Evolutionary conservation across 257 asterid genomes (phyloP).

Genomic region (Nicotiana obtusifolia): DNA sequence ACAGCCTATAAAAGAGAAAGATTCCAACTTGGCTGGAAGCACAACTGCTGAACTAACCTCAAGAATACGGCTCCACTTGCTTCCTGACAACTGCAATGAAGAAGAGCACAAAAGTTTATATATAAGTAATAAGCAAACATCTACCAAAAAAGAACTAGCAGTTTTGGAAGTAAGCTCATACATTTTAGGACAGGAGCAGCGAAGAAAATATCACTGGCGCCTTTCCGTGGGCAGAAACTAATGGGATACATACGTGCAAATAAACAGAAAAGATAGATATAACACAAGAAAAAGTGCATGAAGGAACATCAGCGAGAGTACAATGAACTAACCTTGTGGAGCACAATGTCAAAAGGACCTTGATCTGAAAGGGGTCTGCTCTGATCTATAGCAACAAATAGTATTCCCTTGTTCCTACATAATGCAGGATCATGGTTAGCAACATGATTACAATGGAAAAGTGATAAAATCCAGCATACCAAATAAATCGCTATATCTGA

Average conservation of each 20-base stretch:
- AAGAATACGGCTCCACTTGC: slow-evolving; percentile 75
- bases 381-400: slow-evolving; percentile 82
- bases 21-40: slow-evolving; percentile 24
- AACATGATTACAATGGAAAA: not conserved
- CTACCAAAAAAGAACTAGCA: not conserved
- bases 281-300: not conserved
- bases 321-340: slow-evolving; percentile 62
- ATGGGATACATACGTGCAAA: not conserved
- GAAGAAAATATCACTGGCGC: not conserved
- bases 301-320: not conserved
- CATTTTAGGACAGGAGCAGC: not conserved
- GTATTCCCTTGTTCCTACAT: slow-evolving; percentile 82
- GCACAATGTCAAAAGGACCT: slow-evolving; percentile 93
- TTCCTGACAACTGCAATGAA: slow-evolving; percentile 69
- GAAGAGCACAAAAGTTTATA: not conserved
- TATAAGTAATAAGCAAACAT: not conserved
- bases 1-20: slow-evolving; percentile 27
- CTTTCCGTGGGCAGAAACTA: not conserved
- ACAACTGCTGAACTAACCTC: slow-evolving; percentile 77
- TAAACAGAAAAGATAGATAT: not conserved
- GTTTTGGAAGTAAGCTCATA: not conserved
- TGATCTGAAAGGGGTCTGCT: slow-evolving; percentile 78
- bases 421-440: not conserved
- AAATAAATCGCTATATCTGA: not conserved
- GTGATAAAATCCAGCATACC: not conserved